phyloP scores from a whole-genome alignment of 1,284 basidiomycete genomes.

The Papiliotrema laurentii region DNA sequence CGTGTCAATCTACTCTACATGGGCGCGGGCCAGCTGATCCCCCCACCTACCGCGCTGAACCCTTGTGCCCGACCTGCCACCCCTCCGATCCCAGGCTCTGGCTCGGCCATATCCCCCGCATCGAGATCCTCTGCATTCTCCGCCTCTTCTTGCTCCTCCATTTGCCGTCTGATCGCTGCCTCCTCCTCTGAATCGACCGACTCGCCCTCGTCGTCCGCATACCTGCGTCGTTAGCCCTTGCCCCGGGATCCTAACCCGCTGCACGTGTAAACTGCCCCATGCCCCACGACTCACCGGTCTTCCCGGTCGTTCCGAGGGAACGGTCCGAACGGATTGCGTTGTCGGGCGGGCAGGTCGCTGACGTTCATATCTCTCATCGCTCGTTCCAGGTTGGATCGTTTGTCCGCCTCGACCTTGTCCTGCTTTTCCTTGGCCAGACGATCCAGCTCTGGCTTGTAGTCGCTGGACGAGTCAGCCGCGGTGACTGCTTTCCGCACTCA shows the following conservation, averaged over 20 bases:
- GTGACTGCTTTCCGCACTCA: constrained; percentile 46
- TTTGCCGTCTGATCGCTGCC: constrained; percentile 50
- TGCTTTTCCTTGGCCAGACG: constrained; percentile 55
- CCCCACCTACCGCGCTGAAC: constrained; percentile 5
- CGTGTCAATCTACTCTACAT: background rate
- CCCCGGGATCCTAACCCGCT: background rate
- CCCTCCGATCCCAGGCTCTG: constrained; percentile 9
- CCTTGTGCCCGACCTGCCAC: background rate
- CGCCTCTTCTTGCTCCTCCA: constrained; percentile 49
- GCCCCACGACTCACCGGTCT: constrained; percentile 29
- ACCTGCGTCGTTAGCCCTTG: constrained; percentile 7
- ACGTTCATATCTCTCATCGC: constrained; percentile 80
- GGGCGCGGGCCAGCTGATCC: constrained; percentile 24
- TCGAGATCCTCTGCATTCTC: constrained; percentile 42
- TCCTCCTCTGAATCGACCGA: constrained; percentile 62
- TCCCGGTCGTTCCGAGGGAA: constrained; percentile 43
- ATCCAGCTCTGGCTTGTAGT: constrained; percentile 86
- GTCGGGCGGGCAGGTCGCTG: constrained; percentile 34
- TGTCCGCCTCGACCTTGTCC: constrained; percentile 61
- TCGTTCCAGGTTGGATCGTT: constrained; percentile 67
- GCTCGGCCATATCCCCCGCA: constrained; percentile 19
- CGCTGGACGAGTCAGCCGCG: constrained; percentile 52
- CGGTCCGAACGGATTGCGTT: constrained; percentile 46
- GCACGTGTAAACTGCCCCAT: background rate
- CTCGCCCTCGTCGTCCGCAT: constrained; percentile 46